phyloP scores from a whole-genome alignment of 148 eudicot genomes.

The Camellia granthamiana region DNA sequence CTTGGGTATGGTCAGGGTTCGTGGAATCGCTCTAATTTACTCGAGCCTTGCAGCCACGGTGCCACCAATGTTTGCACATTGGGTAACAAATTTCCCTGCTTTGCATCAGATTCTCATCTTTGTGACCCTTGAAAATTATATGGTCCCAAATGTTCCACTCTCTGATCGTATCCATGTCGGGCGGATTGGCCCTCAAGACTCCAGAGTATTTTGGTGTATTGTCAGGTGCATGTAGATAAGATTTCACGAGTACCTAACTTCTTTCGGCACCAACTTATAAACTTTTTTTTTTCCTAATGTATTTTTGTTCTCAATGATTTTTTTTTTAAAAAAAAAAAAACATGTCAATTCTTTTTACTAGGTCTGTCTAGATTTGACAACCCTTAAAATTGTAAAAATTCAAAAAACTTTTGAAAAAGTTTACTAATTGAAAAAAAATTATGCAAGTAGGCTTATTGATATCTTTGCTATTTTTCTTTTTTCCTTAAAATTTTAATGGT shows the following conservation, averaged over 20 bases:
- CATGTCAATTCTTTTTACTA: no score
- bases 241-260: background rate
- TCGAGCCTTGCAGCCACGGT: conserved; percentile 35
- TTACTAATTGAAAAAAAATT: no score
- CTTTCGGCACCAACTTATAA: background rate
- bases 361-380: no score
- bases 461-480: no score
- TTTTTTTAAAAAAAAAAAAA: no score
- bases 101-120: conserved; percentile 40
- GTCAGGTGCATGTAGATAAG: conserved; percentile 29
- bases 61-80: conserved; percentile 45
- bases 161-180: conserved; percentile 29
- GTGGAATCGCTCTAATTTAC: conserved; percentile 44
- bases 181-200: conserved; percentile 27
- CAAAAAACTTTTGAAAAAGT: no score
- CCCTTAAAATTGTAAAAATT: no score
- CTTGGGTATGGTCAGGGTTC: conserved; percentile 31
- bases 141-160: conserved; percentile 34
- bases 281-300: no score
- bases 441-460: no score
- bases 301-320: no score
- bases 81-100: conserved; percentile 43
- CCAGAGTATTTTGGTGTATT: conserved; percentile 29
- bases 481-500: no score
- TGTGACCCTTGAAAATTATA: conserved; percentile 34